phyloP scores from a whole-genome alignment of 441 rosid genomes.

The Jatropha podagrica region DNA sequence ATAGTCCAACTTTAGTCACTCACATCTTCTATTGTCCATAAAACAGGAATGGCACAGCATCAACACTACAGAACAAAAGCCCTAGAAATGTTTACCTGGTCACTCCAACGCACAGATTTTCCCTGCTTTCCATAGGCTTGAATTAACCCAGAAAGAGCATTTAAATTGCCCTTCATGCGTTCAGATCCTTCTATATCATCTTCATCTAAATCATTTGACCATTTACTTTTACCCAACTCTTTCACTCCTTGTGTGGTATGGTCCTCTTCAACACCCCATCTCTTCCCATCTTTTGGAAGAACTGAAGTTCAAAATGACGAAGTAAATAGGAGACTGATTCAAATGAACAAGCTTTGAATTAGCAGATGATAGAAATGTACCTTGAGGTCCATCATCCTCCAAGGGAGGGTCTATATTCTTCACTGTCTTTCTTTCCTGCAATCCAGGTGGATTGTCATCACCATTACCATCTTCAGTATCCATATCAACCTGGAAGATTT shows the following conservation, averaged over 20 bases:
- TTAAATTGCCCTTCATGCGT: slow-evolving; percentile 37
- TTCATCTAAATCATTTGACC: slow-evolving; percentile 74
- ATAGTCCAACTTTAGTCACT: background rate
- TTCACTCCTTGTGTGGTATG: slow-evolving; percentile 46
- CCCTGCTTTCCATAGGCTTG: slow-evolving; percentile 46
- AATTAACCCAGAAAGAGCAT: slow-evolving; percentile 52
- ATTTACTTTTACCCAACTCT: slow-evolving; percentile 76
- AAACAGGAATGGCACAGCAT: background rate
- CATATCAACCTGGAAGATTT: slow-evolving; percentile 75
- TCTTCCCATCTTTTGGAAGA: slow-evolving; percentile 35
- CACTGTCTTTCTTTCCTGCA: slow-evolving; percentile 46
- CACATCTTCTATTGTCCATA: background rate
- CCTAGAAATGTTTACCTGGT: slow-evolving; percentile 53
- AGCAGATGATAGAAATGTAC: slow-evolving; percentile 36
- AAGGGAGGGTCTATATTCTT: slow-evolving; percentile 24
- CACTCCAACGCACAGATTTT: slow-evolving; percentile 87
- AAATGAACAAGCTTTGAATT: slow-evolving; percentile 4
- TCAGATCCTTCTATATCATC: slow-evolving; percentile 44
- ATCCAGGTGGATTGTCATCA: slow-evolving; percentile 36
- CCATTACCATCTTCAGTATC: slow-evolving; percentile 76
- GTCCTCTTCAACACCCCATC: slow-evolving; percentile 54
- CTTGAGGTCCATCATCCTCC: slow-evolving; percentile 41
- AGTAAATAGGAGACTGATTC: background rate
- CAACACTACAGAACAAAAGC: slow-evolving; percentile 2
- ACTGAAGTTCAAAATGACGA: slow-evolving; percentile 31